phyloP scores from a whole-genome alignment of 106 monocot genomes.

The Dioscorea zingiberensis region DNA sequence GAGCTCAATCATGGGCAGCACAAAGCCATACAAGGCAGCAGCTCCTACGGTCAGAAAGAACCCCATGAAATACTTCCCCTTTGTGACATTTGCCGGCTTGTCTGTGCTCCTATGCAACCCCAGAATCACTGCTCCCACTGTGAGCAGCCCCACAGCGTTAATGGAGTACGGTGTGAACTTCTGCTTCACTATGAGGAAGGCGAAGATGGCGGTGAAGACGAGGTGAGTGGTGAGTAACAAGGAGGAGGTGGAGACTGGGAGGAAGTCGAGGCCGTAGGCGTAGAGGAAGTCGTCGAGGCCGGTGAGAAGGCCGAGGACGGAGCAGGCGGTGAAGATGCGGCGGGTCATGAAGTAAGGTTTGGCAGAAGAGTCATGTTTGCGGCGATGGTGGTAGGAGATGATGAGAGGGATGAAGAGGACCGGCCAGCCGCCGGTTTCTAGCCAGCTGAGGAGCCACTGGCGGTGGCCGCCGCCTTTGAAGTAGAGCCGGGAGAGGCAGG shows the following conservation, averaged over 20 bases:
- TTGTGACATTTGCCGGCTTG: background rate
- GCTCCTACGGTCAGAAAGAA: background rate
- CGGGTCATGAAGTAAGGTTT: background rate
- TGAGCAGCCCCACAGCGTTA: slow-evolving; percentile 1
- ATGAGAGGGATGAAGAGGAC: background rate
- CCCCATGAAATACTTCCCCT: background rate
- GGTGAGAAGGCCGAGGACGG: background rate
- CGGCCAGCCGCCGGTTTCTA: slow-evolving; percentile 6
- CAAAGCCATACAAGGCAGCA: slow-evolving; percentile 5
- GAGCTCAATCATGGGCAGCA: slow-evolving; percentile 4
- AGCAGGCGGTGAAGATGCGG: background rate
- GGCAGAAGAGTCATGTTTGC: background rate
- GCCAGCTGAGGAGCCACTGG: slow-evolving; percentile 4
- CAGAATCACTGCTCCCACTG: background rate
- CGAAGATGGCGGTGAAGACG: slow-evolving; percentile 2
- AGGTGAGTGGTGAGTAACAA: background rate
- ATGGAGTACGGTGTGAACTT: background rate
- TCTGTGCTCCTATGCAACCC: background rate
- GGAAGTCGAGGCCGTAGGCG: background rate
- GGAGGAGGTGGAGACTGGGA: slow-evolving; percentile 6
- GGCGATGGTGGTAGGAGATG: background rate
- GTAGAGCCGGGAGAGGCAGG: slow-evolving; percentile 10
- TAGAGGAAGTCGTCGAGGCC: slow-evolving; percentile 9
- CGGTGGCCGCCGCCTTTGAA: slow-evolving; percentile 12
- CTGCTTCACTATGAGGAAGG: background rate